phyloP scores from a whole-genome alignment of 176 grass and related monocot species.

The Rhynchospora tenuis region DNA sequence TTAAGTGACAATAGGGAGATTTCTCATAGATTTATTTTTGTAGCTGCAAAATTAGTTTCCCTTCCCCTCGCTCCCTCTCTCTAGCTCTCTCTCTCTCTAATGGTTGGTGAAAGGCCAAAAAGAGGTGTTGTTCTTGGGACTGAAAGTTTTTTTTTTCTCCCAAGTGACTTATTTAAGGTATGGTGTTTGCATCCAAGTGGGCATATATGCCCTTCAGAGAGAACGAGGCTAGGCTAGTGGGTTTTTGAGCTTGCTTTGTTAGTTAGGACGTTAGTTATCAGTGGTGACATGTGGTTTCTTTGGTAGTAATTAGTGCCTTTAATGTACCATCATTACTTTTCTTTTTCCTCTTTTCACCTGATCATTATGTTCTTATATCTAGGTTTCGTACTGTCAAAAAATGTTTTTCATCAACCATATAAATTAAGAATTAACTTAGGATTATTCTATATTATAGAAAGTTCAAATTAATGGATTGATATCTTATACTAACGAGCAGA shows the following conservation, averaged over 20 bases:
- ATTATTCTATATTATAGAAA: conserved; percentile 1
- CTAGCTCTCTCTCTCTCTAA: background rate
- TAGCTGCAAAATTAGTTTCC: background rate
- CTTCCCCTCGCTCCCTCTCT: background rate
- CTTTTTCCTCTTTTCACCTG: background rate
- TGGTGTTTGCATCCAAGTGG: conserved; percentile 47
- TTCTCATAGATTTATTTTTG: conserved; percentile 2
- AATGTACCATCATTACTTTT: background rate
- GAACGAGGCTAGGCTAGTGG: conserved; percentile 6
- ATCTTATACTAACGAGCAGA: too few relatives aligned
- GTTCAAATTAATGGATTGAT: too few relatives aligned
- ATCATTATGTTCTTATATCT: conserved; percentile 19
- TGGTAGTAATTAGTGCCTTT: conserved; percentile 7
- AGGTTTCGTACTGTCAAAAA: conserved; percentile 1
- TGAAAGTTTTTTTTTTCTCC: background rate
- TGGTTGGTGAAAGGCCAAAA: conserved; percentile 21
- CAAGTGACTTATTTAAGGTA: conserved; percentile 41
- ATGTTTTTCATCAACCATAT: background rate
- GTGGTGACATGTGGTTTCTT: conserved; percentile 29
- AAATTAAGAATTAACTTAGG: background rate
- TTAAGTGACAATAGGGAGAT: background rate
- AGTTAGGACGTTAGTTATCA: conserved; percentile 51
- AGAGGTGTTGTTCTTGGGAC: conserved; percentile 26
- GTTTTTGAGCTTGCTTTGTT: conserved; percentile 23
- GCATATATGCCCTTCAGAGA: conserved; percentile 31